A percentile compares a stretch with the other conserved stretches of the same genome.
phyloP scores from a whole-genome alignment of 345 rosid species.

The Nephelium lappaceum region DNA sequence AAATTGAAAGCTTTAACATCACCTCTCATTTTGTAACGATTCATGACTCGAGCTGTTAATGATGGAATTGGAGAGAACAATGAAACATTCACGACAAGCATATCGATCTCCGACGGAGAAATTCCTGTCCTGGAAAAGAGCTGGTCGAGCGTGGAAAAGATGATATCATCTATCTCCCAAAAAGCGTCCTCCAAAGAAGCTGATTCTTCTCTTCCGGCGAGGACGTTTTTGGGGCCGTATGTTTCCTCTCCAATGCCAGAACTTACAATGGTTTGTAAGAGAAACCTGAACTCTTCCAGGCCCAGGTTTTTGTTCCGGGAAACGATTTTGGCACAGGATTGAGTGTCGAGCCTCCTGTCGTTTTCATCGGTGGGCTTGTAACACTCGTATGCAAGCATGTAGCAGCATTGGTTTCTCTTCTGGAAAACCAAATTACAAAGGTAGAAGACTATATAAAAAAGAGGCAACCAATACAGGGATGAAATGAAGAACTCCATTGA shows the following conservation, averaged over 20 bases:
- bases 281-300: slow-evolving; percentile 65
- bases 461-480: slow-evolving; percentile 25
- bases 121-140: slow-evolving; percentile 49
- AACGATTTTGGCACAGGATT: slow-evolving; percentile 43
- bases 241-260: slow-evolving; percentile 80
- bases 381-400: slow-evolving; percentile 72
- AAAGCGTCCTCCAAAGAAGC: slow-evolving; percentile 44
- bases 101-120: slow-evolving; percentile 57
- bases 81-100: slow-evolving; percentile 69
- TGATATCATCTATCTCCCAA: slow-evolving; percentile 59
- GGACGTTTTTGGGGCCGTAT: slow-evolving; percentile 56
- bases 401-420: slow-evolving; percentile 49
- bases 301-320: slow-evolving; percentile 57
- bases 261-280: slow-evolving; percentile 54
- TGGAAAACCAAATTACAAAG: slow-evolving; percentile 32
- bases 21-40: slow-evolving; percentile 69
- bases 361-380: slow-evolving; percentile 43
- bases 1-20: slow-evolving; percentile 65
- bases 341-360: slow-evolving; percentile 55
- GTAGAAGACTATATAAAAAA: slow-evolving; percentile 32
- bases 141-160: slow-evolving; percentile 59
- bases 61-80: slow-evolving; percentile 72
- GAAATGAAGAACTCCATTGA: slow-evolving; percentile 42
- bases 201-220: slow-evolving; percentile 54
- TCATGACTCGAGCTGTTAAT: slow-evolving; percentile 56